Base-by-base conservation (phyloP, 106 monocot species). In the Dioscorea dumetorum region DNA sequence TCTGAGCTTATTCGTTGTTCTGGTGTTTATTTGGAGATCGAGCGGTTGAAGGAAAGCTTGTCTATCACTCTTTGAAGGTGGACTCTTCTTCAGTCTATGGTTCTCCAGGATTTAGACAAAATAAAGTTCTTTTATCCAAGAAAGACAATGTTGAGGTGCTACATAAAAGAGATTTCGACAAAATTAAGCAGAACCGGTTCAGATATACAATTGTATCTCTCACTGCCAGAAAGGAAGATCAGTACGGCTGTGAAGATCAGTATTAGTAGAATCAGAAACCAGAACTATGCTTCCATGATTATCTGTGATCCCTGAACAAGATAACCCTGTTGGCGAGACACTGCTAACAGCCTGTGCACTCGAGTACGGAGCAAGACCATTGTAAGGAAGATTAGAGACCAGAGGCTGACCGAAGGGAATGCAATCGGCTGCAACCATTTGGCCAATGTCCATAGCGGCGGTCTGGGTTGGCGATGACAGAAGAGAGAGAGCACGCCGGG, bases 401-500 rank as follows among this genome's bases (percentile, higher is more conserved):
- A 84, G 50, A 2, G 88, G 75, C 76, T 85, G 85, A 48, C 76
- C 74, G 61, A 80, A 52, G 0, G 82, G 85, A 19, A 88, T 77
- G 59, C 82, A 70, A 61, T 80, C 74, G 12, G 62, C 61, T 12
- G 80, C 63, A 48, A 74, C 81, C 62, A 80, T 75, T 35, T 83
- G 80, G 72, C 77, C 74, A 12, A 82, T 22, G 60, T 76, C 68
- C 67, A 84, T 82, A 8, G 73, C 35, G 31, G 81, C 64, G 50
- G 72, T 71, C 35, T 79, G 87, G 31, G 77, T 70, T 17, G 88
- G 76, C 11, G 88, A 92, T 92, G 92, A 92, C 92, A 92, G 92
- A 92, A 92, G 92, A 92, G 87, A 92, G 92, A 92, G 92, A 88
- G 87, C 92, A 92, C 92, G 78, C 71, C 76, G 82, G 59, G 80